Evolutionary conservation across 495 filamentous ascomycete species (phyloP), one percentile per base, ranked within the genome.

Genomic region (Tuber indicum): DNA sequence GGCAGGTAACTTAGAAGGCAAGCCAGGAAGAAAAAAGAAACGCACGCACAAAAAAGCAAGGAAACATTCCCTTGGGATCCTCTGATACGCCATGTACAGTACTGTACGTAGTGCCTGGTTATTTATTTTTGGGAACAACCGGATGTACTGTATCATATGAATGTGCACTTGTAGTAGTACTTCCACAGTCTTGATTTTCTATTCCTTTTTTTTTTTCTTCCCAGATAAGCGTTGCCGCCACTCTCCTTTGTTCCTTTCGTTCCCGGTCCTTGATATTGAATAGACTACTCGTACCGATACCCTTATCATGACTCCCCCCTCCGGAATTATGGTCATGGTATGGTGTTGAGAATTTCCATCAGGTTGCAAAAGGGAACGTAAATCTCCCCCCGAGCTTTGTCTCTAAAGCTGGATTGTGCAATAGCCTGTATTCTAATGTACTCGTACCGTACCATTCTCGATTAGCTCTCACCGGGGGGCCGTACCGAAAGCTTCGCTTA

Each of bases 121-220:
- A 49, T 62, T 36, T 66, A 66, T 66, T 66, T 66, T 66, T 66
- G 58, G 58, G 32, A 66, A 36, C 26, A 66, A 66, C 32, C 26
- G 26, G 58, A 8, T 66, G 32, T 66, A 36, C 26, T 14, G 58
- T 19, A 66, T 66, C 10, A 14, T 66, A 10, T 17, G 58, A 19
- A 66, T 32, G 58, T 66, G 58, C 58, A 36, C 58, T 36, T 66
- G 9, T 26, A 12, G 3, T 62, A 26, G n/a, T 8, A 3, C 32
- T 66, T 12, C 1, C 2, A 41, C 39, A 62, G 23, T 66, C 3
- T 36, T 32, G n/a, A 66, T 16, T 62, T 32, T 32, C 32, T 32
- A 32, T 32, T 5, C 9, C 32, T 16, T 32, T 58, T 58, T 58
- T n/a, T 58, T 26, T 2, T 41, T 0, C 39, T 41, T 36, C 32